Evolutionary conservation across 805 yeast genomes (phyloP).

Genomic region (Candida nonsorbophila): DNA sequence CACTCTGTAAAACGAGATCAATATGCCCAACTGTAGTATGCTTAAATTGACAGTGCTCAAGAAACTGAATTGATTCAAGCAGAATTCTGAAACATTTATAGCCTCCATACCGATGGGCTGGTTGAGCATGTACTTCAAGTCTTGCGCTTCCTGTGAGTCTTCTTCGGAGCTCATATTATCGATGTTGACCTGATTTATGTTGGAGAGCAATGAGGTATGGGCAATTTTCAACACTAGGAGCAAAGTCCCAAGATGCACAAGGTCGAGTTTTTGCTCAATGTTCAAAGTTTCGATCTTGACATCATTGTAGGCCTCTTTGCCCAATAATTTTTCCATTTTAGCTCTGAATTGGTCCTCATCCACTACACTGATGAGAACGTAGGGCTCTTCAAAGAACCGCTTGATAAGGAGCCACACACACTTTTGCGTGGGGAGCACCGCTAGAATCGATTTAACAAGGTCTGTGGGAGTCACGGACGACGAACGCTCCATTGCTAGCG

Average conservation of each 20-base stretch:
- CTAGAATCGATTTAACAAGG: too few species aligned
- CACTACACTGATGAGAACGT: constrained; percentile 58
- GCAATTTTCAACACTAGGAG: constrained; percentile 13
- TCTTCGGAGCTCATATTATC: background rate
- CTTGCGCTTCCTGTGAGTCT: constrained; percentile 15
- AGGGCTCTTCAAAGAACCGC: constrained; percentile 52
- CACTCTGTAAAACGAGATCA: constrained; percentile 45
- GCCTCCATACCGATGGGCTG: constrained; percentile 27
- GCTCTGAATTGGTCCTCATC: constrained; percentile 50
- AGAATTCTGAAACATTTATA: constrained; percentile 24
- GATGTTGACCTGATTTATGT: background rate
- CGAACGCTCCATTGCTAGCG: too few species aligned
- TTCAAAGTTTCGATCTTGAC: constrained; percentile 12
- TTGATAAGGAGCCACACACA: constrained; percentile 51
- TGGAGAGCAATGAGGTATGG: background rate
- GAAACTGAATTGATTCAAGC: constrained; percentile 31
- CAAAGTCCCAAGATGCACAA: constrained; percentile 26
- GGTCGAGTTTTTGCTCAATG: constrained; percentile 22
- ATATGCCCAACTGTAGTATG: constrained; percentile 49
- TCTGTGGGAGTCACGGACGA: too few species aligned
- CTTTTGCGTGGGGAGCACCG: too few species aligned
- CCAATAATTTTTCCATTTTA: constrained; percentile 40
- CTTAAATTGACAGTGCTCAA: constrained; percentile 40
- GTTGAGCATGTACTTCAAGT: constrained; percentile 18
- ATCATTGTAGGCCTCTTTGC: constrained; percentile 21